Conservation (phyloP, 169 alveolate genomes). For the Plasmodium malariae region DNA sequence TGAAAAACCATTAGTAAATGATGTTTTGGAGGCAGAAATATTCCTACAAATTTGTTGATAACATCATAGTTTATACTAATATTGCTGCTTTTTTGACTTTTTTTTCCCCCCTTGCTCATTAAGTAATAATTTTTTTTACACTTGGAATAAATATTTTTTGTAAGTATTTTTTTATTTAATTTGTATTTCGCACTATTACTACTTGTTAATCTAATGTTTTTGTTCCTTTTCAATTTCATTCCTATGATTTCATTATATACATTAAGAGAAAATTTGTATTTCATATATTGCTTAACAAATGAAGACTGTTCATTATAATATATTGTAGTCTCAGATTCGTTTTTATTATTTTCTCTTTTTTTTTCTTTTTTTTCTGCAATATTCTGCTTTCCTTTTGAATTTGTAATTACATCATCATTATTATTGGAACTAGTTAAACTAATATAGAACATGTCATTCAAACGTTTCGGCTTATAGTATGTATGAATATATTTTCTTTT, state of each 20-base stretch:
- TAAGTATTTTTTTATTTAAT: background rate
- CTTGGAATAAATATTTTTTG: background rate
- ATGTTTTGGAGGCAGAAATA: constrained; percentile 62
- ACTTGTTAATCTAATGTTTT: background rate
- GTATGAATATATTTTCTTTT: background rate
- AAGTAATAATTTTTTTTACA: constrained; percentile 7
- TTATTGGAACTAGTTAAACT: background rate
- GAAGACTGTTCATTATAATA: background rate
- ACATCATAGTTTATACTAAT: background rate
- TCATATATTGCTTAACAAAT: background rate
- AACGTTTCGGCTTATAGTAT: constrained; percentile 14
- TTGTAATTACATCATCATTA: background rate
- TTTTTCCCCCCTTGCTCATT: background rate
- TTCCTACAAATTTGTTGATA: constrained; percentile 50
- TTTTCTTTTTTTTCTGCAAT: background rate
- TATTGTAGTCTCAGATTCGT: background rate
- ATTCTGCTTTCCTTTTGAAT: background rate
- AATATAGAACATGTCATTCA: background rate
- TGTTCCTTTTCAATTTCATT: background rate
- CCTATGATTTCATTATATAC: background rate
- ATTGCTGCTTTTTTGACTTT: background rate
- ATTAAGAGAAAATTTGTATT: background rate
- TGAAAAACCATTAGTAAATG: constrained; percentile 70
- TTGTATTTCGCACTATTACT: background rate
- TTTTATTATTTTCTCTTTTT: background rate